These are phyloP conservation scores for Metschnikowia vanudenii DNA, from an alignment of 805 yeast genomes.

Conservation along the genomic window DNA sequence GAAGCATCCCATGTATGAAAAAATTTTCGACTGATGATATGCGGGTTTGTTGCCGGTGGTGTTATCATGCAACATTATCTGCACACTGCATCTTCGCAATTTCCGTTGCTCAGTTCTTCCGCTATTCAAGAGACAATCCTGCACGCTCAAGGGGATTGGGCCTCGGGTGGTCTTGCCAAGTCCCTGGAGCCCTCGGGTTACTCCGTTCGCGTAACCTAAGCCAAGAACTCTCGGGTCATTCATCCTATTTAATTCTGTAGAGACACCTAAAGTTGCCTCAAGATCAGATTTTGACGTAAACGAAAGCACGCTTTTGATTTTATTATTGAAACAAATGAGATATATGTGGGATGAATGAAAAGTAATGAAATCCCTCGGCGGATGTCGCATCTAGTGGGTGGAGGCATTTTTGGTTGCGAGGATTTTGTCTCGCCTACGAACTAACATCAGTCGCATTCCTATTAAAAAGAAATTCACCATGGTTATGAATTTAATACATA, in stretches of 20 bases:
- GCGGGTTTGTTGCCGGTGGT: conserved; percentile 1
- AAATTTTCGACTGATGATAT: conserved; percentile 3
- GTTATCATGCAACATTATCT: not conserved
- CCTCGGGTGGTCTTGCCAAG: conserved; percentile 5
- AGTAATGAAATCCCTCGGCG: no score
- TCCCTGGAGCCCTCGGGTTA: conserved; percentile 2
- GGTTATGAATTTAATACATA: not conserved
- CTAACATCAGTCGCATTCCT: no score
- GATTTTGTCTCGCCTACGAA: no score
- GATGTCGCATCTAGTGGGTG: no score
- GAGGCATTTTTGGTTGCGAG: no score
- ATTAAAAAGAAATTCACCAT: not conserved
- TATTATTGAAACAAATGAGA: no score
- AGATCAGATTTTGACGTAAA: no score
- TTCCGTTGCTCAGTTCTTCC: not conserved
- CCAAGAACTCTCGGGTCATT: not conserved
- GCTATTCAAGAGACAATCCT: not conserved
- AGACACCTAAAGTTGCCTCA: not conserved
- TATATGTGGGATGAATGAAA: no score
- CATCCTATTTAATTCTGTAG: not conserved
- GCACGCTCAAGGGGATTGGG: no score
- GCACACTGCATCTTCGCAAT: not conserved
- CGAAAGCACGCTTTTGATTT: no score
- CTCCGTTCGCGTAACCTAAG: not conserved
- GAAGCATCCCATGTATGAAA: conserved; percentile 3